Conservation (phyloP, 1,284 basidiomycete genomes). For the Marasmius oreades region DNA sequence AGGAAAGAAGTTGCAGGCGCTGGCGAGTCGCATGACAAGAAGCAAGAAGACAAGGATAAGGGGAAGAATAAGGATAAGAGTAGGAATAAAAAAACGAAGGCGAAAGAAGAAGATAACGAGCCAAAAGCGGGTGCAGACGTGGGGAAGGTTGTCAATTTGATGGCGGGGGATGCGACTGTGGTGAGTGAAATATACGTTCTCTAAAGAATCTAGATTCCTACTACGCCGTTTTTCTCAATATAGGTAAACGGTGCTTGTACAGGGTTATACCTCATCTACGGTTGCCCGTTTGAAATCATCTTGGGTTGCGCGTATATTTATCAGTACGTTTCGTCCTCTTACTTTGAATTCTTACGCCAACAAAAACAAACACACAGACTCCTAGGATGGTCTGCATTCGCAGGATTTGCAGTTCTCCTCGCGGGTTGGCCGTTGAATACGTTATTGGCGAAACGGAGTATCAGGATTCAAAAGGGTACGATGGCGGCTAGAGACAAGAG, state of each 20-base stretch:
- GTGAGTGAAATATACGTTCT: slow-evolving; percentile 25
- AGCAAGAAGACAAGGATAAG: slow-evolving; percentile 38
- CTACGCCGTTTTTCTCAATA: background rate
- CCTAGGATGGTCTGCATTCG: slow-evolving; percentile 81
- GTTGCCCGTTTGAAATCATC: slow-evolving; percentile 76
- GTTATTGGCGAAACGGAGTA: slow-evolving; percentile 54
- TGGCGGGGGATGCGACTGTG: slow-evolving; percentile 67
- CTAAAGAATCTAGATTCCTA: background rate
- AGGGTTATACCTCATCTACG: slow-evolving; percentile 4
- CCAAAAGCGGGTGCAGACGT: slow-evolving; percentile 67
- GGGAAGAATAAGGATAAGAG: slow-evolving; percentile 31
- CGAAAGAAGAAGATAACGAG: slow-evolving; percentile 45
- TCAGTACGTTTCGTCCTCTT: slow-evolving; percentile 44
- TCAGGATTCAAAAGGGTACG: slow-evolving; percentile 72
- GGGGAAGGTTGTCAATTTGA: slow-evolving; percentile 77
- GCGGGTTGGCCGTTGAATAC: slow-evolving; percentile 76
- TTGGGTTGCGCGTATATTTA: slow-evolving; percentile 81
- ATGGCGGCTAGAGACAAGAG: slow-evolving; percentile 77
- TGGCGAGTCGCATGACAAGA: slow-evolving; percentile 30
- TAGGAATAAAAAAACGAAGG: slow-evolving; percentile 50
- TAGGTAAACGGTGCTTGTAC: background rate
- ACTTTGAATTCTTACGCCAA: background rate
- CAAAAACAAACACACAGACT: slow-evolving; percentile 60
- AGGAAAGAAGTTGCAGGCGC: slow-evolving; percentile 83
- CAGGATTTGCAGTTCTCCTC: slow-evolving; percentile 77